Conservation (phyloP, 768 basidiomycete genomes). For the Astraeus odoratus region DNA sequence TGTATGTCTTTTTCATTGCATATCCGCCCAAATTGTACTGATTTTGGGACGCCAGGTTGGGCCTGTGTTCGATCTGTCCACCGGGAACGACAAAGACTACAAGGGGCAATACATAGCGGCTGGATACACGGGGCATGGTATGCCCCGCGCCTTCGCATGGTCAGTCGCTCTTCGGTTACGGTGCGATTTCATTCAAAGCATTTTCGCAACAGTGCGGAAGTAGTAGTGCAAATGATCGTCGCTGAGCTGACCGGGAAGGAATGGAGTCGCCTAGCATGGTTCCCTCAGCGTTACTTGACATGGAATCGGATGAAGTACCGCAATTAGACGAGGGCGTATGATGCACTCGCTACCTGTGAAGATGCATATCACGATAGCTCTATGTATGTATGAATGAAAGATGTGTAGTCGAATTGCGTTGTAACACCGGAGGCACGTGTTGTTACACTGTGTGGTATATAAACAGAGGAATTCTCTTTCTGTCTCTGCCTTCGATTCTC, state of each 20-base stretch:
- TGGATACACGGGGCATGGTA: constrained; percentile 74
- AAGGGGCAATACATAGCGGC: constrained; percentile 66
- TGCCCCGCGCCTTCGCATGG: constrained; percentile 74
- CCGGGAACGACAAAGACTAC: constrained; percentile 20
- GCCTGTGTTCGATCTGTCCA: constrained; percentile 37
- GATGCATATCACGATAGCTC: no score
- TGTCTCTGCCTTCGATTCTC: no score
- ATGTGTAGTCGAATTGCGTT: no score
- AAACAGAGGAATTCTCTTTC: no score
- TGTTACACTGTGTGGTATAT: no score
- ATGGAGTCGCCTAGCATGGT: constrained; percentile 56
- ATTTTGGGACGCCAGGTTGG: constrained; percentile 44
- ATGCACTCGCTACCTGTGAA: no score
- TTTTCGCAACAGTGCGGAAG: constrained; percentile 46
- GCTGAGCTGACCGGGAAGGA: constrained; percentile 36
- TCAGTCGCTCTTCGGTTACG: constrained; percentile 1
- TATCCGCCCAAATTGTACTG: no score
- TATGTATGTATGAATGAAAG: no score
- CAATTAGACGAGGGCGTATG: neutral
- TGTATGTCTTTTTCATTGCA: neutral
- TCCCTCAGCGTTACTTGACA: constrained; percentile 51
- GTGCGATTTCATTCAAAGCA: neutral
- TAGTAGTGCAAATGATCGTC: constrained; percentile 49
- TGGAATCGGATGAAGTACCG: constrained; percentile 10
- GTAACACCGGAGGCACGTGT: no score